Base-by-base conservation (phyloP, 2,329 filamentous ascomycete genomes). In the Beauveria australis region DNA sequence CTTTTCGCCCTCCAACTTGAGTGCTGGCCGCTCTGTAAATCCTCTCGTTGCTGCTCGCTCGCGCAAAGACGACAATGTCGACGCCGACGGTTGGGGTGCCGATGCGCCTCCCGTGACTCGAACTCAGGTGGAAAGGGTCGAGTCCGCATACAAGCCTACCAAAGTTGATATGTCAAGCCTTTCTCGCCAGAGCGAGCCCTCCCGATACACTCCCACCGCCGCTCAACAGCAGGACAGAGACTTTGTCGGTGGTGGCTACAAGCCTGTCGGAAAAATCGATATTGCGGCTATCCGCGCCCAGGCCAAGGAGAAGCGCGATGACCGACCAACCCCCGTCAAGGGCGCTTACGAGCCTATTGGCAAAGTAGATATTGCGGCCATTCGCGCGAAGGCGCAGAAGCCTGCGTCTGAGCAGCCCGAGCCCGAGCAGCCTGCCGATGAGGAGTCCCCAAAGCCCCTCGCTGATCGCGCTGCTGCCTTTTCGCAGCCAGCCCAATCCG, bases 251-350 rank as follows among this genome's bases (percentile, higher is more conserved):
- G 94, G 94, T 49, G 88, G 83, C 18, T 99, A 99, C 74, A 91
- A 97, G 72, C 94, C 94, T 22, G 79, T 99, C 67, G 94, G 94
- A 61, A 97, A 97, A 77, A 89, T 99, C n/a, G 92, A 99, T 70
- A 97, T 99, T 75, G 89, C 89, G 26, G 92, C 91, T 43, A 89
- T 99, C 66, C 86, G 94, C 64, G 87, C 80, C 72, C 91, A 82
- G 78, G 92, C 76, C 70, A 87, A 80, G 78, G 87, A 79, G 68
- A 79, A 72, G 74, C 81, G 81, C 51, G 91, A 97, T 69, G 89
- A 96, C 66, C 82, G 92, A 60, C 94, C 94, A 3, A 84, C 88
- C 1, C 83, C 86, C 5, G 90, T 97, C 22, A 97, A 96, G 75
- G 94, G 94, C 47, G 84, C 92, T 26, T 99, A 99, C 70, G 89